These are phyloP conservation scores for Corrigiola litoralis DNA, from an alignment of 179 eudicot genomes.

Conservation along the genomic window DNA sequence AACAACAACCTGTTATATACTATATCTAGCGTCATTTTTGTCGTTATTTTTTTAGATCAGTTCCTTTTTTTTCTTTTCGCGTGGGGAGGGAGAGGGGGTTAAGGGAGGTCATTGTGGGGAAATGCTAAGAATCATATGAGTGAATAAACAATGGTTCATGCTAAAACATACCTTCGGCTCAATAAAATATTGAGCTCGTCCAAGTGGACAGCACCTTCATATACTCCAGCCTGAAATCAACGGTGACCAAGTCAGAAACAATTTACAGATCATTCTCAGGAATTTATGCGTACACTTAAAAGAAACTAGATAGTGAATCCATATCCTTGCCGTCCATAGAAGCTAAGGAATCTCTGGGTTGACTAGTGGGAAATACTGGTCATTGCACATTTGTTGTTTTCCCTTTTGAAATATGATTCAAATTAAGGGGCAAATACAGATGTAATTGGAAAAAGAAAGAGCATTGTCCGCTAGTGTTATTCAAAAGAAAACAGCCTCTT, in stretches of 20 bases:
- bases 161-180: conserved; percentile 50
- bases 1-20: no score
- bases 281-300: background rate
- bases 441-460: background rate
- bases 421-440: background rate
- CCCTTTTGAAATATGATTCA: background rate
- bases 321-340: background rate
- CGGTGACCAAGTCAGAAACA: background rate
- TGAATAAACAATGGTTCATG: no score
- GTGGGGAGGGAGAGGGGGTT: no score
- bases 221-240: conserved; percentile 56
- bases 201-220: conserved; percentile 62
- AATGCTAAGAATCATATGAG: background rate
- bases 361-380: background rate
- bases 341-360: background rate
- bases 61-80: no score
- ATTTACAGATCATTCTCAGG: background rate
- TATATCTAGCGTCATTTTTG: no score
- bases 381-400: no score
- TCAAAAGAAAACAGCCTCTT: background rate
- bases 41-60: no score
- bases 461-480: background rate
- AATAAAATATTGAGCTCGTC: conserved; percentile 82
- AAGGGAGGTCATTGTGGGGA: no score
- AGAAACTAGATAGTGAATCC: background rate